Evolutionary conservation across 2,329 filamentous ascomycete genomes (phyloP), one percentile per base, ranked within the genome.

Genomic region (Teratosphaeria destructans): DNA sequence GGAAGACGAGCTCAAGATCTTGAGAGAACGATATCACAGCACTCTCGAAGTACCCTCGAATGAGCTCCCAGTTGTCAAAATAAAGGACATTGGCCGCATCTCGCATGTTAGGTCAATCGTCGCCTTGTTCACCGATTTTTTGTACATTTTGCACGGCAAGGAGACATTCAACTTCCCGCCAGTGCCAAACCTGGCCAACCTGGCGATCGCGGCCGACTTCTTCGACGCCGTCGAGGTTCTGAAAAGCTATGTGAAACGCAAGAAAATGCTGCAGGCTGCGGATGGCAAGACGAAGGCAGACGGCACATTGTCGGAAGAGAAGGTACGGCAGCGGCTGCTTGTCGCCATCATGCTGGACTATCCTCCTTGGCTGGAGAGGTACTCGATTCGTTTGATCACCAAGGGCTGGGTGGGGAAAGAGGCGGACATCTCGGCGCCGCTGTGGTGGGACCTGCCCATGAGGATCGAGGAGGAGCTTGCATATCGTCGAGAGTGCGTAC

Each of bases 391-490:
- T 64, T 72, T 91, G 35, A 84, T 90, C 58, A 73, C 86, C 62
- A 80, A 81, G 62, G 87, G 87, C 19, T 89, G 54, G 79, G 80
- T 62, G 85, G 86, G 85, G 76, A 71, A 34, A 67, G 76, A 77
- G 32, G 70, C 62, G 39, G 69, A 74, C 58, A 68, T 74, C 54
- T 59, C 73, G 57, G 73, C 66, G 55, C 79, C 85, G 2, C 75
- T 82, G 12, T 91, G 88, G 88, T 90, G 87, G 86, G 82, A 87
- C 68, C 72, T 92, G 19, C 87, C 86, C 0, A 81, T 84, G 59
- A 82, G 82, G 1, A 71, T 92, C 23, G 88, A 92, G 76, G 85
- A 82, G 59, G 88, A 90, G 69, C 77, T 91, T 3, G 81, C 84
- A 43, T 79, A 80, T 64, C 82, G 88, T 1, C 82, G 88, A 10